Base-by-base conservation (phyloP, 2,329 filamentous ascomycete species). In the Cladosporium velox region DNA sequence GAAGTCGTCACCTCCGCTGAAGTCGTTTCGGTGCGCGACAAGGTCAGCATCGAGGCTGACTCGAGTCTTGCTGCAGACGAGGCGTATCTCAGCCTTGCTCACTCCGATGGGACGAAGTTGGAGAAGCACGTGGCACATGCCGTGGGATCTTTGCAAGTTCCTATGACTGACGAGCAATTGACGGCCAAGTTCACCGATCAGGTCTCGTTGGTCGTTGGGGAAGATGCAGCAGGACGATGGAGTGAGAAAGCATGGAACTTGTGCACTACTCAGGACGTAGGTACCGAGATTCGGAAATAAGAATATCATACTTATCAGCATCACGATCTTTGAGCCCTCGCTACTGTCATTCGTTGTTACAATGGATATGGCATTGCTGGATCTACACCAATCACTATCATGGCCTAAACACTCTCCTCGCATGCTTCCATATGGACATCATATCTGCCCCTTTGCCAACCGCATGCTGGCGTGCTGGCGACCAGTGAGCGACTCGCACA, bases 151-250 rank as follows among this genome's bases (percentile, higher is more conserved):
- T 68, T 84, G 41, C 77, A 83, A 65, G 78, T 79, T 18, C 83
- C 83, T 0, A 77, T 86, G 78, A 81, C 76, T 4, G 78, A 82
- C 64, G 72, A 73, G 1, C 78, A 83, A 66, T 69, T 86, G 38
- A 75, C 78, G 65, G 78, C 76, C 59, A 86, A 86, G 71, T 86
- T 86, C 61, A 66, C 82, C 26, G 82, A 83, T 67, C 83, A 86
- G 68, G 80, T 79, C 38, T 68, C 72, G 5, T 70, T 74, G 2
- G 77, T 83, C 24, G 70, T 85, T n/a, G 82, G 82, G 0, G 62
- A 73, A 3, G 69, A 74, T 1, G 72, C 26, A 3, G 73, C 71
- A 32, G 26, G 59, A 35, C 15, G 12, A 28, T 15, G 11, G 6
- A 64, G 51, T 47, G 35, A 55, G 15, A 18, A 18, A 8, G 51